Base-by-base conservation (phyloP, 1,284 basidiomycete genomes). In the Grifola frondosa region DNA sequence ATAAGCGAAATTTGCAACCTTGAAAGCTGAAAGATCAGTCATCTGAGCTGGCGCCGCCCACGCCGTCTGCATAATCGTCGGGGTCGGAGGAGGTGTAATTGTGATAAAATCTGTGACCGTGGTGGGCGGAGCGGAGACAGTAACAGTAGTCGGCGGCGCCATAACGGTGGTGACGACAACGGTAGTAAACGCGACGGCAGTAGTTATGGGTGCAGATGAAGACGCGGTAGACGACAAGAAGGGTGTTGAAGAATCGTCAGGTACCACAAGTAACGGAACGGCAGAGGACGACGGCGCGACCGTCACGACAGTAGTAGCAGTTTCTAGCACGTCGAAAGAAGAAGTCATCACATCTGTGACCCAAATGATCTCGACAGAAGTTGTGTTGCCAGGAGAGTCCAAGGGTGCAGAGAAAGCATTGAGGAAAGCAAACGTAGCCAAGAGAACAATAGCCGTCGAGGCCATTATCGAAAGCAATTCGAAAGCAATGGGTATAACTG, bases 11-110 rank as follows among this genome's bases (percentile, higher is more conserved):
- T 70, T 61, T 15, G 77, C 70, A 47, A 88, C 62, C 36, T 78
- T 76, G 70, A 87, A 88, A 1, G 75, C 54, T 17, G 69, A 63
- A 22, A 89, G 70, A 56, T 86, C 74, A 0, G 73, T 70, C 67
- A 84, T 78, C 16, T 69, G 64, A 0, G 68, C 52, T 0, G 84
- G 80, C 5, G 68, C 62, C 2, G 65, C 44, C 85, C 85, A 88
- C 16, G 60, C 52, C 8, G 58, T 60, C 31, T 50, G 46, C 3
- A 48, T 29, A 3, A 49, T 21, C 1, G 53, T 31, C 7, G 50
- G 35, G 6, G 56, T 53, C 6, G 48, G 54, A 4, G 61, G 56
- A 5, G 59, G 58, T 11, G 59, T 38, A 39, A 62, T 42, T 20
- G 57, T 59, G 33, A 61, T 47, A 30, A 55, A 49, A 17, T 64